A percentile compares a stretch with the other conserved stretches of the same genome.
Conservation (phyloP, 495 filamentous ascomycete genomes). For the Margaritispora aquatica region DNA sequence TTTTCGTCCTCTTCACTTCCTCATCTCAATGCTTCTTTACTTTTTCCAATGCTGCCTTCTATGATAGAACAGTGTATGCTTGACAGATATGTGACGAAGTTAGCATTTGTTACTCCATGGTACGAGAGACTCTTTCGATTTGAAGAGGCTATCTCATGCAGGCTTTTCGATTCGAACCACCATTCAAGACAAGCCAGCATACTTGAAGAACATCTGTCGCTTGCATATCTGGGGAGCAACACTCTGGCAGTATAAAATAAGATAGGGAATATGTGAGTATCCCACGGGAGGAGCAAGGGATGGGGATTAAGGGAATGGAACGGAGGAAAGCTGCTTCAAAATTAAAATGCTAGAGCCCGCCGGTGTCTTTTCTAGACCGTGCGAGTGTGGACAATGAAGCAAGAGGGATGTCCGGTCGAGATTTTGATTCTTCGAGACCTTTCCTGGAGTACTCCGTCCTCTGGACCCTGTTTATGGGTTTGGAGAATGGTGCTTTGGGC, state of each 20-base stretch:
- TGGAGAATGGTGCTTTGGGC: slow-evolving; percentile 18
- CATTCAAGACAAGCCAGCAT: background rate
- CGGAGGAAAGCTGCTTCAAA: slow-evolving; percentile 22
- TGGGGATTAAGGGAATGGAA: background rate
- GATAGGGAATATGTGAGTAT: too few relatives aligned
- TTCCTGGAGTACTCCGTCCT: slow-evolving; percentile 12
- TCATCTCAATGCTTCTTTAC: too few relatives aligned
- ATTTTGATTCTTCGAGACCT: slow-evolving; percentile 29
- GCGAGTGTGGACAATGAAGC: slow-evolving; percentile 30
- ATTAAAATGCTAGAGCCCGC: slow-evolving; percentile 27
- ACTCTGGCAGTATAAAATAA: too few relatives aligned
- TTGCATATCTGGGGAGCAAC: too few relatives aligned
- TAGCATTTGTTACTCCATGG: too few relatives aligned
- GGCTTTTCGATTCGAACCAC: background rate
- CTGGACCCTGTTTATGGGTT: slow-evolving; percentile 9
- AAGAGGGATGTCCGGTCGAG: slow-evolving; percentile 24
- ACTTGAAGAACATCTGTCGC: background rate
- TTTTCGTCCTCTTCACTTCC: background rate
- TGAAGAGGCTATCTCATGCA: background rate
- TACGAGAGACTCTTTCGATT: background rate
- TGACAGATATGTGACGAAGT: too few relatives aligned
- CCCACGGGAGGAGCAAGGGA: too few relatives aligned
- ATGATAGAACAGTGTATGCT: too few relatives aligned
- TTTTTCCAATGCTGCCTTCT: too few relatives aligned
- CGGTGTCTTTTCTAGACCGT: slow-evolving; percentile 14